Evolutionary conservation across 2,329 filamentous ascomycete genomes (phyloP), one percentile per base, ranked within the genome.

Genomic region (Penicillium hesseltinei): DNA sequence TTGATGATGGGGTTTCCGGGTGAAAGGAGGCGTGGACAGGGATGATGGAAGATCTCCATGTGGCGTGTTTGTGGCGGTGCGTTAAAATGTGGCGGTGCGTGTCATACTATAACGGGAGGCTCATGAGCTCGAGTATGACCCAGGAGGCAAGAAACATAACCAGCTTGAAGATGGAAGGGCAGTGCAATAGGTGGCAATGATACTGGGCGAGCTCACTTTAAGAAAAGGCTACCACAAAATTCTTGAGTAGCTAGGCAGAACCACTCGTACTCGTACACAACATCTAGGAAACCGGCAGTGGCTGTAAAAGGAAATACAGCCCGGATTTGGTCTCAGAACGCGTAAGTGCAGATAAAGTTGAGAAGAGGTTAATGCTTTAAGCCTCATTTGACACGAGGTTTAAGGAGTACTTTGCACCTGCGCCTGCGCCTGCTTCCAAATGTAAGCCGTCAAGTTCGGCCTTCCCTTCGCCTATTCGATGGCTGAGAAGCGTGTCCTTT

Each of bases 21-120:
- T 29, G 25, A 29, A 44, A 44, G 42, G 23, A 46, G 23, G 42
- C 42, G 17, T 44, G 13, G n/a, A 46, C 43, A 44, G 7, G 48
- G 23, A 7, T 17, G 23, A 7, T 17, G 11, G 19, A 7, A 21
- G 53, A 51, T 56, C 46, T 25, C 31, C 29, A 17, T 43, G 53
- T 56, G 53, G 53, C 39, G 53, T n/a, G 25, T 9, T 6, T 43
- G 52, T 50, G 52, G 52, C 52, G 54, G 47, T 56, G 48, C 33
- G 9, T 9, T 13, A 5, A n/a, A 13, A 39, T 51, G 54, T 56
- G 54, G 44, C 50, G 31, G n/a, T 53, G 21, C 33, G 27, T 2
- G 10, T 45, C 13, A 21, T 15, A 11, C n/a, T 17, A 23, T 27
- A 17, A 5, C 46, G 8, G 19, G 23, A 38, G 17, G 7, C 33